These are phyloP conservation scores for Pontederia paniculata DNA, from an alignment of 176 grass and related monocot genomes.

Conservation along the genomic window DNA sequence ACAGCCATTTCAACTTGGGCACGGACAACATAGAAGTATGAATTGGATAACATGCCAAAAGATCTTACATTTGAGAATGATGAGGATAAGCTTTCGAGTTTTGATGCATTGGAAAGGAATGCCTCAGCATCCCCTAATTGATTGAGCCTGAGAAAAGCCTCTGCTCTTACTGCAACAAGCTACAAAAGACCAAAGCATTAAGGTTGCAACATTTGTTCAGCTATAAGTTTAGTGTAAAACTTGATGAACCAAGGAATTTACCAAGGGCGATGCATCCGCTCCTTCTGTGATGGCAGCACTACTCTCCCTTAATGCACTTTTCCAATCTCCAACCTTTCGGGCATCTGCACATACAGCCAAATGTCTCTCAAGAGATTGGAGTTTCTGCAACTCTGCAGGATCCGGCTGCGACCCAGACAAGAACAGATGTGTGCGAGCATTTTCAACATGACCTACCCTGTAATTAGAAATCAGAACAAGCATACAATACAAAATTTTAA, in stretches of 20 bases:
- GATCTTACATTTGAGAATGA: constrained; percentile 28
- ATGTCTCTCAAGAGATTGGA: constrained; percentile 63
- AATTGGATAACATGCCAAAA: constrained; percentile 56
- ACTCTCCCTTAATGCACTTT: constrained; percentile 66
- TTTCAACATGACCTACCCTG: constrained; percentile 65
- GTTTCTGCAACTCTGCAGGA: constrained; percentile 52
- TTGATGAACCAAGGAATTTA: constrained; percentile 19
- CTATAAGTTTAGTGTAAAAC: background rate
- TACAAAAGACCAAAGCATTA: constrained; percentile 16
- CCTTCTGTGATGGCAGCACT: constrained; percentile 67
- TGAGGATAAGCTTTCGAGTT: constrained; percentile 40
- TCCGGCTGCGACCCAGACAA: constrained; percentile 43
- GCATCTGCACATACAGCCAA: constrained; percentile 45
- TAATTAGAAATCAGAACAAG: constrained; percentile 10
- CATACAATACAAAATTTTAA: constrained; percentile 3
- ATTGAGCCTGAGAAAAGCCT: constrained; percentile 76
- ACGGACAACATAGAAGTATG: constrained; percentile 63
- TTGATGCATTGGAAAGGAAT: constrained; percentile 36
- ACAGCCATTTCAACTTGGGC: constrained; percentile 87
- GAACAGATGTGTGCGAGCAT: constrained; percentile 52
- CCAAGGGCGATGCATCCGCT: constrained; percentile 67
- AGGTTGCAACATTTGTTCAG: background rate
- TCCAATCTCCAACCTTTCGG: constrained; percentile 85
- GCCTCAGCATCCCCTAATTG: constrained; percentile 71
- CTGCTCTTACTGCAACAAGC: constrained; percentile 74